Conservation (phyloP, 768 basidiomycete species). For the Xerocomellus amylosporus region DNA sequence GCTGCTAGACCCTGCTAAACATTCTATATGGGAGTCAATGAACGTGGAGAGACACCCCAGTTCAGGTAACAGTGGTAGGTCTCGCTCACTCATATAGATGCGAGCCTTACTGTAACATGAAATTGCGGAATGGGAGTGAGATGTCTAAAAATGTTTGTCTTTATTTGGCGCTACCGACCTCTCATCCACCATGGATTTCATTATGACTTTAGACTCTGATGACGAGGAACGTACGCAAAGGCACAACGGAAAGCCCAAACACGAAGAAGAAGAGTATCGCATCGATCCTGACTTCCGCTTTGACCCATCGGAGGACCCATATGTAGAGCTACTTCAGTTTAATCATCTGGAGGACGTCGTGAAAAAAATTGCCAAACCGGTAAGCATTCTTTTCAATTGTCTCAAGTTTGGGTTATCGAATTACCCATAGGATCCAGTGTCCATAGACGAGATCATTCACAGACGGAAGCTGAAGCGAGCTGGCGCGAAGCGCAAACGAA, state of each 20-base stretch:
- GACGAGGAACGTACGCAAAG: slow-evolving; percentile 46
- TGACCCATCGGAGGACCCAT: slow-evolving; percentile 71
- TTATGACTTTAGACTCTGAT: slow-evolving; percentile 85
- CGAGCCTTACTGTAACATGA: not conserved
- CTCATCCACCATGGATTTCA: slow-evolving; percentile 50
- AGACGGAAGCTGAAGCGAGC: slow-evolving; percentile 48
- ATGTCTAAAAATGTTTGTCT: slow-evolving; percentile 12
- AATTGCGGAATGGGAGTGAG: not conserved
- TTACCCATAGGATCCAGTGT: slow-evolving; percentile 62
- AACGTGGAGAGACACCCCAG: slow-evolving; percentile 52
- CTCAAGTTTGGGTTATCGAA: slow-evolving; percentile 2
- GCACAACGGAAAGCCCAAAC: slow-evolving; percentile 20
- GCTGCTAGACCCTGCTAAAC: slow-evolving; percentile 51
- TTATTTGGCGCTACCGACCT: slow-evolving; percentile 11
- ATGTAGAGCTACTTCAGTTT: slow-evolving; percentile 50
- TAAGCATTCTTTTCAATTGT: slow-evolving; percentile 32
- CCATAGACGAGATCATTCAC: slow-evolving; percentile 90
- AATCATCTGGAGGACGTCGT: slow-evolving; percentile 53
- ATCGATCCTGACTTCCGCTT: slow-evolving; percentile 85
- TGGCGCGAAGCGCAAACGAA: slow-evolving; percentile 63
- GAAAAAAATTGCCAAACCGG: slow-evolving; percentile 60
- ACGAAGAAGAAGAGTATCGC: slow-evolving; percentile 51
- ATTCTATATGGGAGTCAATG: slow-evolving; percentile 53
- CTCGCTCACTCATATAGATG: slow-evolving; percentile 20
- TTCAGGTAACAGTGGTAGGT: slow-evolving; percentile 35